Conservation (phyloP, 2,329 filamentous ascomycete genomes). For the Dactylonectria estremocensis region DNA sequence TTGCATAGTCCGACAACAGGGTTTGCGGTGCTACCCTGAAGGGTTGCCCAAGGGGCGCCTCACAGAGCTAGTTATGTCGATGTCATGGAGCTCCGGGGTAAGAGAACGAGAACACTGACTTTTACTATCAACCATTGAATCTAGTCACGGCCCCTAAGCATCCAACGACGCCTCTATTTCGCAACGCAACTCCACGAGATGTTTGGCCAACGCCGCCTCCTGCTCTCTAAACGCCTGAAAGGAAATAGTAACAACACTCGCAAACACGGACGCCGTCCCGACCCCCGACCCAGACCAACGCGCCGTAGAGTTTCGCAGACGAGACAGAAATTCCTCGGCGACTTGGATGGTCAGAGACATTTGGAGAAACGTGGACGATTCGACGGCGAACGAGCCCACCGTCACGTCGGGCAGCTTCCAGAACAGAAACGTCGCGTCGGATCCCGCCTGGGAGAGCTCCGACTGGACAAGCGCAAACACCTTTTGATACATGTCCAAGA, state of each 20-base stretch:
- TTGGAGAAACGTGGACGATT: constrained; percentile 58
- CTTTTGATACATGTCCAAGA: constrained; percentile 59
- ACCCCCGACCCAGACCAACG: constrained; percentile 45
- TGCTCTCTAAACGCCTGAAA: constrained; percentile 51
- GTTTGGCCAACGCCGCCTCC: constrained; percentile 53
- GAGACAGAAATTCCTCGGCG: constrained; percentile 58
- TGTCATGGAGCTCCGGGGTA: too few species aligned
- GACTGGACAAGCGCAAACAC: constrained; percentile 56
- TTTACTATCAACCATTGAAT: neutral
- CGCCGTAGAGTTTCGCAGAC: constrained; percentile 53
- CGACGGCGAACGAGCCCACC: constrained; percentile 58
- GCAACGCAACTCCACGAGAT: constrained; percentile 52
- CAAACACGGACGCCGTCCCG: constrained; percentile 50
- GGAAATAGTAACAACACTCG: constrained; percentile 51
- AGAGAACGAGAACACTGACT: neutral
- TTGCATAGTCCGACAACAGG: too few species aligned
- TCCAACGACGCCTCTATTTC: constrained; percentile 54
- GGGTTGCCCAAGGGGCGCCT: too few species aligned
- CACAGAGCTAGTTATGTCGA: neutral
- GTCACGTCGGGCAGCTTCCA: constrained; percentile 60
- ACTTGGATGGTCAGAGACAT: constrained; percentile 60
- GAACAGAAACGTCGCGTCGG: constrained; percentile 50
- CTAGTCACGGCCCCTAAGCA: constrained; percentile 25
- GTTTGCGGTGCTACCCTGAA: too few species aligned
- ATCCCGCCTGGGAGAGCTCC: constrained; percentile 50